Conservation (phyloP, 805 yeast species). For the Yarrowia sp. region DNA sequence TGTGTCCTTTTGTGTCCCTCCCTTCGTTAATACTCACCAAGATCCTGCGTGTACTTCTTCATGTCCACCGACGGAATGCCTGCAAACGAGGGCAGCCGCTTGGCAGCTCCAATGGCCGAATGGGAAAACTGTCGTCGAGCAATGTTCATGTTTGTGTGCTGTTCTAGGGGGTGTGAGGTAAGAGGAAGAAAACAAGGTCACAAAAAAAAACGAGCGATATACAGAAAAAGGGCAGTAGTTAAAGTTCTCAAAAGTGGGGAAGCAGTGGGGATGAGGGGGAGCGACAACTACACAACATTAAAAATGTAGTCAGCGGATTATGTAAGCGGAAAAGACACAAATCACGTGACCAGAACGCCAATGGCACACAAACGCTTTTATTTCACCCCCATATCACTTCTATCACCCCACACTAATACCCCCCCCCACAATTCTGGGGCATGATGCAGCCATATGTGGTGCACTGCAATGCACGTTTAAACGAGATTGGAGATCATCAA, state of each 20-base stretch:
- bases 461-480: conserved; percentile 35
- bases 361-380: too few species aligned
- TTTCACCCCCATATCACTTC: too few species aligned
- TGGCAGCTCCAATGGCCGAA: conserved; percentile 26
- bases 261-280: background rate
- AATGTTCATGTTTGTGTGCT: conserved; percentile 4
- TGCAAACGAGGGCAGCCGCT: conserved; percentile 49
- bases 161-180: background rate
- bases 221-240: background rate
- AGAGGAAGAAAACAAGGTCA: background rate
- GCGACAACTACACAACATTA: too few species aligned
- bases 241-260: conserved; percentile 10
- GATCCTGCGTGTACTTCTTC: conserved; percentile 46
- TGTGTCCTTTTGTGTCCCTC: background rate
- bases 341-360: too few species aligned
- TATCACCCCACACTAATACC: too few species aligned
- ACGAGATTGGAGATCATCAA: too few species aligned
- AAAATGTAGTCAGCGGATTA: too few species aligned
- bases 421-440: conserved; percentile 22
- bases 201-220: conserved; percentile 6
- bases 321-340: too few species aligned
- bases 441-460: conserved; percentile 18
- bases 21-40: conserved; percentile 40
- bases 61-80: conserved; percentile 48
- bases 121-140: conserved; percentile 24